A percentile compares a stretch with the other conserved stretches of the same genome.
phyloP scores from a whole-genome alignment of 208 protist species.

The Leishmania gerbilli region DNA sequence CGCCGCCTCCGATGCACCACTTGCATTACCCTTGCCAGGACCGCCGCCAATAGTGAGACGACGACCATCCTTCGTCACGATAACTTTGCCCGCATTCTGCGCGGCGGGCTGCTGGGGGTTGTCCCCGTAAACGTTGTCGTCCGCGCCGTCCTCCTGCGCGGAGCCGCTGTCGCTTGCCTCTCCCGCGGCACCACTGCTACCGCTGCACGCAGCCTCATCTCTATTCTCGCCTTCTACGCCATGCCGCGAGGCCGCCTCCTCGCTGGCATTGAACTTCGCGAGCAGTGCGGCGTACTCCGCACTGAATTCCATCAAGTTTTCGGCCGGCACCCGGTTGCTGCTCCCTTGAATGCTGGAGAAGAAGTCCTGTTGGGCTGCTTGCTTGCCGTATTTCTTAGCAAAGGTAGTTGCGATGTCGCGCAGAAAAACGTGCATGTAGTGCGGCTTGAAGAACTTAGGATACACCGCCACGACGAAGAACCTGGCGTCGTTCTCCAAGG shows the following conservation, averaged over 20 bases:
- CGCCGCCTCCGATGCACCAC: constrained; percentile 4
- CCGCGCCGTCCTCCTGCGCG: constrained; percentile 21
- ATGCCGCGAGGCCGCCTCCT: constrained; percentile 39
- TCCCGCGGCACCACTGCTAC: not conserved
- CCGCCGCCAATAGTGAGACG: constrained; percentile 55
- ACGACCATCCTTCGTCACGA: constrained; percentile 66
- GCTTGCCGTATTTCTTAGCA: constrained; percentile 54
- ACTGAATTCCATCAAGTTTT: constrained; percentile 52
- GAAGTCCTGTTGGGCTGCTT: constrained; percentile 16
- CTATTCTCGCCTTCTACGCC: constrained; percentile 14
- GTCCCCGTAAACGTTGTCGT: not conserved
- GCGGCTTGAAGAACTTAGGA: constrained; percentile 86
- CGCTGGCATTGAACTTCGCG: constrained; percentile 53
- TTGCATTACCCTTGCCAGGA: constrained; percentile 6
- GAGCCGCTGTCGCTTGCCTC: constrained; percentile 8
- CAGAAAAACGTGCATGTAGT: constrained; percentile 91
- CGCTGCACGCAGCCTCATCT: constrained; percentile 13
- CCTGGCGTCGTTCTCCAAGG: constrained; percentile 91
- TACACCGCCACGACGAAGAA: constrained; percentile 95
- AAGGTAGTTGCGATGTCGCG: constrained; percentile 78
- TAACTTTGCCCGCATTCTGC: constrained; percentile 30
- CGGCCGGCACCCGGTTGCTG: constrained; percentile 3
- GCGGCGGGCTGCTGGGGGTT: not conserved
- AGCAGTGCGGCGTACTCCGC: constrained; percentile 48
- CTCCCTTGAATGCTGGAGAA: constrained; percentile 2